Base-by-base conservation (phyloP, 1,284 basidiomycete genomes). In the Melampsora larici-populina region DNA sequence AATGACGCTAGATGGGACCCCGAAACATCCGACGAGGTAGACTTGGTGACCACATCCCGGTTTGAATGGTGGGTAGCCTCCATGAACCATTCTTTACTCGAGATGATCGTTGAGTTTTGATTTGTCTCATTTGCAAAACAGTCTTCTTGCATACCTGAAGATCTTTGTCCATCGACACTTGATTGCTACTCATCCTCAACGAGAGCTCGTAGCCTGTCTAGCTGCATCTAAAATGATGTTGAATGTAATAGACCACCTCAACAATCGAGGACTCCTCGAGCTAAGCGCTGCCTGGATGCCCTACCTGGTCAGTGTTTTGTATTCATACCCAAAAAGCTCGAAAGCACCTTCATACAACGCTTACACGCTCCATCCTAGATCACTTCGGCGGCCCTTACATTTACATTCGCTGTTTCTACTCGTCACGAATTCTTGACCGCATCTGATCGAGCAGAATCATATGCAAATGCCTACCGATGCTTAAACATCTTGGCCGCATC, bases 151-250 rank as follows among this genome's bases (percentile, higher is more conserved):
- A 58, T 58, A 58, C 26, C 13, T 58, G 7, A 7, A 58, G 60
- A 73, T 73, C 40, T 2, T 73, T 18, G 36, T 73, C 13, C 71
- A 48, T 36, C 71, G 71, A 6, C 24, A 58, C 33, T 46, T 73
- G 40, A 73, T 64, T 26, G 43, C 43, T 29, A 60, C 33, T 7
- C 58, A 65, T 9, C 48, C 58, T 26, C 40, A 43, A 13, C 13
- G 11, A 21, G 71, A 73, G 18, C 36, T 73, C 17, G 36, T 17
- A 24, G 8, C 48, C 15, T 73, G 71, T 33, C 46, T 73, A 18
- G 40, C 36, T 26, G 33, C 62, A 17, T 58, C 71, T 8, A 64
- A 43, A 9, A 15, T 33, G 18, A 21, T 73, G 21, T n/a, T 73
- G 5, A 60, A 73, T 36, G 40, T 65, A n/a, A 26, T 73, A 0